Base-by-base conservation (phyloP, 2,329 filamentous ascomycete genomes). In the Neofusicoccum umdonicola region DNA sequence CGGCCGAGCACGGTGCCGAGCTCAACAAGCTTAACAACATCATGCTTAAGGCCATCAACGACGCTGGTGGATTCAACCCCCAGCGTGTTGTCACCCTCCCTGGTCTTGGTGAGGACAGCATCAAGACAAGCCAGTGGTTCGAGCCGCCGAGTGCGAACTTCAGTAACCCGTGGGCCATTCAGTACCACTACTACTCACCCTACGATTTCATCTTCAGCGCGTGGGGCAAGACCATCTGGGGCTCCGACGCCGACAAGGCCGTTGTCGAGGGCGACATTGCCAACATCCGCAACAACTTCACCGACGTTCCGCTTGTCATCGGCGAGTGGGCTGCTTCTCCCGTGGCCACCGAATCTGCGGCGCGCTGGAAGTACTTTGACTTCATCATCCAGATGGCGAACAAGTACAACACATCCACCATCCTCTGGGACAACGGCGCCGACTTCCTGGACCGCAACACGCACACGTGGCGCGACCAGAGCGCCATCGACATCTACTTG, bases 211-310 rank as follows among this genome's bases (percentile, higher is more conserved):
- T 79, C 67, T 81, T 77, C 67, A 66, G 67, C 17, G 74, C 73
- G 12, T 88, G 84, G 85, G 86, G 86, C 27, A 85, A 85, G 70
- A 87, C 85, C 0, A 84, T 82, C 57, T 87, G 84, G 85, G 85
- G 86, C 27, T 84, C 82, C 1, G 82, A 81, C 19, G 77, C 77
- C 0, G 85, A 88, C 70, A 84, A 85, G 69, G 74, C 79, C 2
- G 54, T 78, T 2, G 72, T 87, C 6, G 77, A 80, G 44, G 72
- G 77, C 5, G 85, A 87, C 63, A 78, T 88, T 37, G 72, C 78
- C 19, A 75, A 79, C 41, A 79, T 87, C 7, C 79, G 84, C 1
- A 77, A 77, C 8, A 87, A 86, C 69, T 87, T 87, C 69, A 83
- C 81, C 2, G 77, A 82, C 41, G 74, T 87, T 1, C 85, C 85